Conservation (phyloP, 805 yeast species). For the Nakazawaea ambrosiae region DNA sequence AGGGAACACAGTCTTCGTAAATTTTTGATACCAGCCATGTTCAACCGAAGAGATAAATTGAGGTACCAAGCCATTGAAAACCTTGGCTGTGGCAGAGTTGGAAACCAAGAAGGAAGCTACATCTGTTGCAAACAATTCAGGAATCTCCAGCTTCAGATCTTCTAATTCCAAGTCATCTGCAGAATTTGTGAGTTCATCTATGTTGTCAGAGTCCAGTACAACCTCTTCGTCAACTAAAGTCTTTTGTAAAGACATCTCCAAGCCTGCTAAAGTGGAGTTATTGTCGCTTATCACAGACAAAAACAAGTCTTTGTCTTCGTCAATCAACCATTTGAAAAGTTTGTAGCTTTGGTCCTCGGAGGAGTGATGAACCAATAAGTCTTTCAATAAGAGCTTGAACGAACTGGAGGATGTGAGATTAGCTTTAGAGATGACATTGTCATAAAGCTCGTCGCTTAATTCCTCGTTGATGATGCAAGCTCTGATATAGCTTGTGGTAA, state of each 20-base stretch:
- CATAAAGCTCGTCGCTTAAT: slow-evolving; percentile 11
- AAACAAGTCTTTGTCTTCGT: slow-evolving; percentile 30
- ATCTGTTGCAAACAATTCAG: slow-evolving; percentile 13
- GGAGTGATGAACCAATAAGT: slow-evolving; percentile 15
- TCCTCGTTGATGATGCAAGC: slow-evolving; percentile 15
- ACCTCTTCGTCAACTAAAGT: slow-evolving; percentile 33
- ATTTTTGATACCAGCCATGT: slow-evolving; percentile 14
- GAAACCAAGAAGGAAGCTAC: slow-evolving; percentile 28
- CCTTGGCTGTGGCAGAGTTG: slow-evolving; percentile 24
- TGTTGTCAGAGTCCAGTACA: slow-evolving; percentile 18
- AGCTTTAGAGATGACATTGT: slow-evolving; percentile 9
- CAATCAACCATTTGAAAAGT: slow-evolving; percentile 30
- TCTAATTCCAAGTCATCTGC: slow-evolving; percentile 18
- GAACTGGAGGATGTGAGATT: slow-evolving; percentile 15
- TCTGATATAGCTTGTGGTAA: slow-evolving; percentile 22
- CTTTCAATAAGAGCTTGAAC: slow-evolving; percentile 16
- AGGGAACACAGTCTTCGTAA: slow-evolving; percentile 28
- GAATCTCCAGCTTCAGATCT: slow-evolving; percentile 12
- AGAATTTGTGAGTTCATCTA: slow-evolving; percentile 20
- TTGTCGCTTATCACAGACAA: slow-evolving; percentile 28
- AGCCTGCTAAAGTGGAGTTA: slow-evolving; percentile 31
- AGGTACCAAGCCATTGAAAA: slow-evolving; percentile 34
- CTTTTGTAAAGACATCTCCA: slow-evolving; percentile 64
- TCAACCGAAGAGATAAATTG: slow-evolving; percentile 38
- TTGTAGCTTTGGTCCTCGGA: slow-evolving; percentile 15